Percentiles rank a stretch among this genome's conserved stretches.
phyloP scores from a whole-genome alignment of 1,284 basidiomycete genomes.

The Ustilago crameri region DNA sequence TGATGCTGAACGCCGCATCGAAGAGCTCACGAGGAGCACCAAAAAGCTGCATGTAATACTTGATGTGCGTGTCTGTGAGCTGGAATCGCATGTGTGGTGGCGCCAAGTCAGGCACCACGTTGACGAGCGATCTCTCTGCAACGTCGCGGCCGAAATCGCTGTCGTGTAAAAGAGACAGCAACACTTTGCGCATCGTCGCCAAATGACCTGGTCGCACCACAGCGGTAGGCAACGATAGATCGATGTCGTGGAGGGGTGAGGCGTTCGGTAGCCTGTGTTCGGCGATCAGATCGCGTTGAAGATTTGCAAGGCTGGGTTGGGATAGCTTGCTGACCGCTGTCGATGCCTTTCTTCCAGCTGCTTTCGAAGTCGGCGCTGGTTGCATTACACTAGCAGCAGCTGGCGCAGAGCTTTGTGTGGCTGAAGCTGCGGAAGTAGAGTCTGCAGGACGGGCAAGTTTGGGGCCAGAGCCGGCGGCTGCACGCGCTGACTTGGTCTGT shows the following conservation, averaged over 20 bases:
- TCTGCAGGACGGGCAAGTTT: neutral
- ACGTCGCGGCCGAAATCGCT: slow-evolving; percentile 31
- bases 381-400: slow-evolving; percentile 1
- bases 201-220: slow-evolving; percentile 30
- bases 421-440: slow-evolving; percentile 5
- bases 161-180: slow-evolving; percentile 30
- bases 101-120: slow-evolving; percentile 9
- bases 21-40: slow-evolving; percentile 25
- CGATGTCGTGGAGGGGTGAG: slow-evolving; percentile 14
- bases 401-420: neutral
- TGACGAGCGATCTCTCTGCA: slow-evolving; percentile 10
- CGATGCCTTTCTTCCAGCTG: slow-evolving; percentile 3
- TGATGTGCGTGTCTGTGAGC: slow-evolving; percentile 44
- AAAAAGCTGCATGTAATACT: slow-evolving; percentile 41
- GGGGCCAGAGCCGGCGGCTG: neutral
- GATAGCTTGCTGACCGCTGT: slow-evolving; percentile 14
- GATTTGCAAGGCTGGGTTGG: slow-evolving; percentile 4
- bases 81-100: slow-evolving; percentile 38
- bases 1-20: slow-evolving; percentile 32
- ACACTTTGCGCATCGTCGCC: slow-evolving; percentile 28
- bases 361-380: neutral
- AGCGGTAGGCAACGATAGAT: slow-evolving; percentile 17
- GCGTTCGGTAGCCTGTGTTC: slow-evolving; percentile 30
- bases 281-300: slow-evolving; percentile 34
- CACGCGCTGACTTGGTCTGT: slow-evolving; percentile 12